Conservation (phyloP, 352 stramenopile species). For the Aphanomyces cochlioides region DNA sequence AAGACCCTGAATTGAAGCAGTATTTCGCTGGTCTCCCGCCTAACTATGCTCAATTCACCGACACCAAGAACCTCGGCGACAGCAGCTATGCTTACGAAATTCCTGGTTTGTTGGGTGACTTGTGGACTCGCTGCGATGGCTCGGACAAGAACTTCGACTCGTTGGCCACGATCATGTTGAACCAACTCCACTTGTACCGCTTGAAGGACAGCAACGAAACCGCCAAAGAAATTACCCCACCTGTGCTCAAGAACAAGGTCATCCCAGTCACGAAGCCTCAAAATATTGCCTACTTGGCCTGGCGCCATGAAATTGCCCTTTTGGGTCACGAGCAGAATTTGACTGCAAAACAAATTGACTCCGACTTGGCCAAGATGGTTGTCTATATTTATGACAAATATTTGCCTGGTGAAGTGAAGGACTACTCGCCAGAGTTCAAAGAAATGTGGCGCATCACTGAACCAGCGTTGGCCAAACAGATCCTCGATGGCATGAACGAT, state of each 20-base stretch:
- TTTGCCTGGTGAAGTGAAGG: conserved; percentile 37
- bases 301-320: neutral
- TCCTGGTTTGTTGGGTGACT: conserved; percentile 38
- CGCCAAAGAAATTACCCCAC: neutral
- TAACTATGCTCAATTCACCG: conserved; percentile 47
- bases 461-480: conserved; percentile 37
- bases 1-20: conserved; percentile 14
- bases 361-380: conserved; percentile 48
- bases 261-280: neutral
- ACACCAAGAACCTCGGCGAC: conserved; percentile 42
- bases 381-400: conserved; percentile 53
- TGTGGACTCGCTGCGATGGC: conserved; percentile 42
- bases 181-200: neutral
- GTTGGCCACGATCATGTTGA: neutral
- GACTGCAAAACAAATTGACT: conserved; percentile 34
- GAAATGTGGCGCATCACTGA: conserved; percentile 38
- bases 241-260: neutral
- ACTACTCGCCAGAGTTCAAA: conserved; percentile 48
- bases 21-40: conserved; percentile 29
- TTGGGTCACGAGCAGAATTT: neutral
- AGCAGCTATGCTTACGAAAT: conserved; percentile 61
- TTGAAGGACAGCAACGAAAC: no score
- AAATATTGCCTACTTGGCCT: neutral
- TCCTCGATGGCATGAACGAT: conserved; percentile 42
- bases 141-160: neutral